These are phyloP conservation scores for Calonectria pteridis DNA, from an alignment of 2,329 filamentous ascomycete species.

Conservation along the genomic window DNA sequence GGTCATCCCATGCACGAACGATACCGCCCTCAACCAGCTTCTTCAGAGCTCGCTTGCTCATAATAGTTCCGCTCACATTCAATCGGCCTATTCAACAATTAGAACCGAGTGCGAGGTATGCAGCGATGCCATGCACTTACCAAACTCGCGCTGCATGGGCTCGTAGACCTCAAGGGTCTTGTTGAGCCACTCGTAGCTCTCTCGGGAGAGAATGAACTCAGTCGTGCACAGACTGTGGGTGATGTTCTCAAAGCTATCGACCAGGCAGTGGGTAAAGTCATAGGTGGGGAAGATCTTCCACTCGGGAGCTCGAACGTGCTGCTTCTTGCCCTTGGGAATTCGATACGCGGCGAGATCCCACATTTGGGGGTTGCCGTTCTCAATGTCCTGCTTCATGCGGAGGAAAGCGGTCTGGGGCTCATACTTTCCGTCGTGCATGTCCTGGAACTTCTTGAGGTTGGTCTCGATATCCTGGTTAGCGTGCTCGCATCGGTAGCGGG, in stretches of 20 bases:
- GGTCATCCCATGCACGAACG: slow-evolving; percentile 92
- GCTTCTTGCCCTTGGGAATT: slow-evolving; percentile 76
- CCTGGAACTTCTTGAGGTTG: slow-evolving; percentile 85
- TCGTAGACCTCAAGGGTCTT: slow-evolving; percentile 85
- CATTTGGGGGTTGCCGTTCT: slow-evolving; percentile 90
- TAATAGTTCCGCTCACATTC: slow-evolving; percentile 85
- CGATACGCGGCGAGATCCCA: slow-evolving; percentile 96
- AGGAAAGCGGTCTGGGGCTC: slow-evolving; percentile 85
- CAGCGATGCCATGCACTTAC: slow-evolving; percentile 35
- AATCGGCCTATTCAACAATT: slow-evolving; percentile 46
- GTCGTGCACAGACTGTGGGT: slow-evolving; percentile 94
- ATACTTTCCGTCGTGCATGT: slow-evolving; percentile 93
- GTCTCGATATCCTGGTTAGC: slow-evolving; percentile 80
- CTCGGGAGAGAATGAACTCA: slow-evolving; percentile 87
- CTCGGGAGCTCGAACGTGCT: slow-evolving; percentile 84
- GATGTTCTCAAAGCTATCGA: slow-evolving; percentile 92
- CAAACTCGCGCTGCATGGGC: slow-evolving; percentile 93
- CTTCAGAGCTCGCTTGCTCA: slow-evolving; percentile 87
- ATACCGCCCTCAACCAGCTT: slow-evolving; percentile 82
- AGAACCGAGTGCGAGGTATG: not conserved
- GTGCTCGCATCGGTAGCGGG: slow-evolving; percentile 84
- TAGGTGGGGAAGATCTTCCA: slow-evolving; percentile 98
- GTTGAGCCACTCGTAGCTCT: slow-evolving; percentile 93
- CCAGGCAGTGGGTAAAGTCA: slow-evolving; percentile 91
- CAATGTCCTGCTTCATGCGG: slow-evolving; percentile 92